Evolutionary conservation across 2,329 filamentous ascomycete species (phyloP).

Genomic region (Aspergillus cejpii): DNA sequence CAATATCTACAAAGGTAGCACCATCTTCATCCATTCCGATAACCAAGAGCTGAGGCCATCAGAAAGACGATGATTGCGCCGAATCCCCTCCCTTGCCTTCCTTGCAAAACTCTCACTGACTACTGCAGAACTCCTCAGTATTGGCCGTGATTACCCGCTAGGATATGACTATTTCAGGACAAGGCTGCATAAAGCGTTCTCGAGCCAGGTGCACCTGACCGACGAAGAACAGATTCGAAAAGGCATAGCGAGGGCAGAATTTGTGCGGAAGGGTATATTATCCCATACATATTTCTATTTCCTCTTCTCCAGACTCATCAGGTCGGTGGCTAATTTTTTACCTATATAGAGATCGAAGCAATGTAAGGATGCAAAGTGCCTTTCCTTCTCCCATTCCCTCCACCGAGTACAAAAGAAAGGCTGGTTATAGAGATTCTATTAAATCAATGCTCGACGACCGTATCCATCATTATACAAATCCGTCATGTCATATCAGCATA

Average conservation of each 20-base stretch:
- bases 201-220: conserved; percentile 61
- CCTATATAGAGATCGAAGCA: conserved; percentile 72
- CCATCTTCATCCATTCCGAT: background rate
- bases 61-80: too few relatives aligned
- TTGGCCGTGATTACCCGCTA: conserved; percentile 79
- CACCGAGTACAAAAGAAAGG: background rate
- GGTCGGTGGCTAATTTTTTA: conserved; percentile 1
- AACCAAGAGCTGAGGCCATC: too few relatives aligned
- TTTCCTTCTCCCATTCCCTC: background rate
- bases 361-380: conserved; percentile 54
- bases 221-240: conserved; percentile 69
- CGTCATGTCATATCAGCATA: conserved; percentile 7
- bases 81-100: too few relatives aligned
- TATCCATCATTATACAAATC: background rate
- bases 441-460: background rate
- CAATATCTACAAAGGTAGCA: conserved; percentile 77
- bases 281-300: too few relatives aligned
- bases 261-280: conserved; percentile 74
- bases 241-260: conserved; percentile 71
- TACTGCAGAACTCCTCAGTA: conserved; percentile 67
- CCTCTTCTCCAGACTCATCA: background rate
- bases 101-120: too few relatives aligned
- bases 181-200: conserved; percentile 78
- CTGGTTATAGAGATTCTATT: conserved; percentile 1
- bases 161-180: conserved; percentile 77